Evolutionary conservation across 2,329 filamentous ascomycete species (phyloP), one percentile per base, ranked within the genome.

Genomic region (Colletotrichum tropicicola): DNA sequence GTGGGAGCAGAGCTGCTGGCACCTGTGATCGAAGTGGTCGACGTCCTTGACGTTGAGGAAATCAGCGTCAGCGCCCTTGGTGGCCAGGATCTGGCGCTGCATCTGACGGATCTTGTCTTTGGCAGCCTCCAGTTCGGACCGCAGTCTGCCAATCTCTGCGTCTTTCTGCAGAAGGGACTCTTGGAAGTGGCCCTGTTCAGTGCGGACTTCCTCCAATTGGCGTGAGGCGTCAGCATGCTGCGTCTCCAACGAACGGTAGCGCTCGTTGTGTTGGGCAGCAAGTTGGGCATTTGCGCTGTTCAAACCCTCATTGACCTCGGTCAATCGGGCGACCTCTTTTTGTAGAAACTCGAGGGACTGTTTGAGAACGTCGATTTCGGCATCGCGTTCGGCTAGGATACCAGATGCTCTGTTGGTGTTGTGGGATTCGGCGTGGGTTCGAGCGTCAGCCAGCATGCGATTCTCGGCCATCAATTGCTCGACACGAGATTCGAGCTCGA

Each of bases 1-100:
- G 75, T 98, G 94, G 71, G 95, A 92, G 79, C 94, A 99, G 45
- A 99, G 89, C 78, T 97, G 92, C 77, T 98, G 94, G 76, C 96
- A 99, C 43, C 94, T 92, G 72, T 89, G 89, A 73, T 98, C 94
- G 74, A 99, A 98, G 83, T 98, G 94, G 79, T 98, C 94, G 77
- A 98, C 94, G 74, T 98, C 94, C 69, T 88, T 89, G 67, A 94
- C 84, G 51, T 87, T 87, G 68, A 98, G 89, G 80, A 97, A 95
- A 69, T 92, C 82, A 63, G 80, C 88, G 71, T 93, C 91, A 66
- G 85, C 83, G 56, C 87, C 82, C 71, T 88, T 88, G 65, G 84
- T 75, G 21, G 78, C 78, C 66, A 90, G 82, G 49, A 91, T 89
- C 74, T 90, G 75, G 44, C 77, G 77, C 64, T 82, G 79, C 70